Percentiles rank a stretch among this genome's conserved stretches.
These are phyloP conservation scores for Paspalum notatum DNA, from an alignment of 176 grass and related monocot genomes.

Conservation along the genomic window DNA sequence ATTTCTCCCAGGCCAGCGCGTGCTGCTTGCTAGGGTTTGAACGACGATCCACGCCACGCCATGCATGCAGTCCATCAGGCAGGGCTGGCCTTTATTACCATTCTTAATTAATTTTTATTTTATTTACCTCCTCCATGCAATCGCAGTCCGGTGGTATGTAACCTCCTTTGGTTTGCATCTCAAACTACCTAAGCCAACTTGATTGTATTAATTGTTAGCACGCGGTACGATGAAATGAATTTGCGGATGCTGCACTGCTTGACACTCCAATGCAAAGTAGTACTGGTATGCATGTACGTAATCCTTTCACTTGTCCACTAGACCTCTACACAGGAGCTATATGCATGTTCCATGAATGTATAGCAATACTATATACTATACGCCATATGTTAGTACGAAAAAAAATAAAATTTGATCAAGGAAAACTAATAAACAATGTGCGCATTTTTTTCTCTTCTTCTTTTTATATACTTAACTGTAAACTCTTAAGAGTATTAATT, in stretches of 20 bases:
- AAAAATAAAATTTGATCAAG: too few species aligned
- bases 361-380: too few species aligned
- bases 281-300: not conserved
- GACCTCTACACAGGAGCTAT: too few species aligned
- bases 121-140: too few species aligned
- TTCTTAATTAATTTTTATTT: too few species aligned
- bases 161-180: constrained; percentile 40
- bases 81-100: not conserved
- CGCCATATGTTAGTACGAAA: too few species aligned
- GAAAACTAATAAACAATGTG: too few species aligned
- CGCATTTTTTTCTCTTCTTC: too few species aligned
- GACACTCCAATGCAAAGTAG: not conserved
- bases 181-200: constrained; percentile 42
- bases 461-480: too few species aligned
- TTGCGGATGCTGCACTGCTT: not conserved
- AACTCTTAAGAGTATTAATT: too few species aligned
- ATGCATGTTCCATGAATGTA: too few species aligned
- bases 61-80: not conserved
- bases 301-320: not conserved
- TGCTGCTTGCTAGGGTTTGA: constrained; percentile 42
- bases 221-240: constrained; percentile 10
- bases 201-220: constrained; percentile 15
- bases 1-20: constrained; percentile 75
- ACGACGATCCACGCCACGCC: constrained; percentile 7
- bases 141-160: not conserved